phyloP scores from a whole-genome alignment of 2,329 filamentous ascomycete genomes.

The Cordyceps javanica region DNA sequence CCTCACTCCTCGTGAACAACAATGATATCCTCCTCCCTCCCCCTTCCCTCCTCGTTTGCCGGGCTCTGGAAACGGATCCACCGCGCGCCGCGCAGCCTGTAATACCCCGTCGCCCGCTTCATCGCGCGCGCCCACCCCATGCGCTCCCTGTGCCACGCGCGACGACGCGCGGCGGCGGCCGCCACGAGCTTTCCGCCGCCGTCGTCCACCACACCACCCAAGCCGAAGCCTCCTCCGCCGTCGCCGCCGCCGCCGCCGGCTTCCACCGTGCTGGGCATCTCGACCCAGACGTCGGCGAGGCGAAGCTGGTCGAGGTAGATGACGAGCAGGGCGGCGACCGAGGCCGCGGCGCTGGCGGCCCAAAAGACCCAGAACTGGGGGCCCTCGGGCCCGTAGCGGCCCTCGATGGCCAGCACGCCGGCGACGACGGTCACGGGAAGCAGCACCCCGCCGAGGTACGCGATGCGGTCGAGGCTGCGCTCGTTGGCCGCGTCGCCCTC shows the following conservation, averaged over 20 bases:
- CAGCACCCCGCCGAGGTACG: conserved; percentile 44
- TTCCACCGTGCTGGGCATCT: conserved; percentile 27
- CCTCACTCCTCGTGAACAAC: background rate
- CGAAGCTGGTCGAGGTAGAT: conserved; percentile 45
- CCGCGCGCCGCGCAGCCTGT: conserved; percentile 14
- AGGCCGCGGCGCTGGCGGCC: conserved; percentile 34
- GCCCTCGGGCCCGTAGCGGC: conserved; percentile 36
- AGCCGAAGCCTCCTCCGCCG: conserved; percentile 13
- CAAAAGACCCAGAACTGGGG: conserved; percentile 43
- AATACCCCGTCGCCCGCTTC: conserved; percentile 34
- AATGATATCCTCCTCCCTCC: background rate
- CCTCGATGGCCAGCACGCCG: conserved; percentile 41
- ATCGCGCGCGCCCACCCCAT: conserved; percentile 42
- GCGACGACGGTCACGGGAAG: conserved; percentile 43
- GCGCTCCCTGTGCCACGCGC: conserved; percentile 35
- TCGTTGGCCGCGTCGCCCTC: conserved; percentile 25
- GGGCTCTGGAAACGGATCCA: conserved; percentile 10
- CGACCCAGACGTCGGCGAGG: conserved; percentile 40
- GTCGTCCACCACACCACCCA: background rate
- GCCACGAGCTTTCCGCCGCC: conserved; percentile 17
- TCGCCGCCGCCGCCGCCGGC: conserved; percentile 18
- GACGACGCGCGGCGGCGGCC: no score
- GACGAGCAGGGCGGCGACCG: conserved; percentile 32
- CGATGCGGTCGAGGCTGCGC: conserved; percentile 39
- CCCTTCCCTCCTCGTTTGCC: background rate